Evolutionary conservation across 805 yeast species (phyloP), one percentile per base, ranked within the genome.

Genomic region (Schizosaccharomyces lindneri): DNA sequence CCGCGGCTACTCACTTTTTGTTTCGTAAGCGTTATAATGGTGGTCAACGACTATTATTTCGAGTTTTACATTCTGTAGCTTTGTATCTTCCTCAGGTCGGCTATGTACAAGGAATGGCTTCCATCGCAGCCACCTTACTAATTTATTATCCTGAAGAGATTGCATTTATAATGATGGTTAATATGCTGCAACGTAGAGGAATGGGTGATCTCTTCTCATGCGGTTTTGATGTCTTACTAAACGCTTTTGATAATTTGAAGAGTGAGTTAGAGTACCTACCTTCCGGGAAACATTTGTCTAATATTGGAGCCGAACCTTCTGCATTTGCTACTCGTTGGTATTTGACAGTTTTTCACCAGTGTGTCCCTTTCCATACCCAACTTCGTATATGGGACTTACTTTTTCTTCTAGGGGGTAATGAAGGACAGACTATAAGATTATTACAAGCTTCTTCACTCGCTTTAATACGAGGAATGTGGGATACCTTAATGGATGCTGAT

Each of bases 101-200:
- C n/a, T 76, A 76, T 64, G 70, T 69, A 48, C 66, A 70, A 6
- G 76, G 77, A 4, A 62, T 79, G 55, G 68, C 70, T 55, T 65
- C 70, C 15, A 65, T 79, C n/a, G 74, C 76, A 0, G 80, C 79
- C 0, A 67, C 76, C 1, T 66, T 79, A 7, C 70, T 77, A 59
- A 63, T 65, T 62, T 65, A 65, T 59, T 65, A 59, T 39, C 64
- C 64, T 46, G 67, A 65, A 43, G 48, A 60, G n/a, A 17, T 59
- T 7, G 62, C 66, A 17, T 65, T 63, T 59, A 46, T 62, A 5
- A 62, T 65, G 64, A 62, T 65, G 27, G 63, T 62, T 31, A 55
- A 62, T 4, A 13, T 65, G 21, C 63, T 63, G 59, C 39, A 55
- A 5, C 41, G 43, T 4, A 62, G 64, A 11, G 63, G 55, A 7